Evolutionary conservation across 2,329 filamentous ascomycete genomes (phyloP).

Genomic region (Cladophialophora yegresii): DNA sequence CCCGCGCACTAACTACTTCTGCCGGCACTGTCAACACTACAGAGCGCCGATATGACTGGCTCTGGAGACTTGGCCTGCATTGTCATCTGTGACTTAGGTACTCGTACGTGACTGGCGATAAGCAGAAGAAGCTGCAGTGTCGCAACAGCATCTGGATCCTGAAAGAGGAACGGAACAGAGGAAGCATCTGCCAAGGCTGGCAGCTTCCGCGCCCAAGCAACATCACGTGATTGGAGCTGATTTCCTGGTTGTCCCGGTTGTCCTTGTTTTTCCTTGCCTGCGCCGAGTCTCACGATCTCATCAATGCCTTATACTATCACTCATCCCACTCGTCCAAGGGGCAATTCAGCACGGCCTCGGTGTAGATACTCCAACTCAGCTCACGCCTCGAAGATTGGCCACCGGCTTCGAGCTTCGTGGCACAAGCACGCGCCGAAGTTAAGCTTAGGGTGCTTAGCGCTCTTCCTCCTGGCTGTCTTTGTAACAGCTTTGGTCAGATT

Average conservation of each 20-base stretch:
- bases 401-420: neutral
- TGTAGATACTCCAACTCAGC: neutral
- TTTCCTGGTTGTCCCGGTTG: neutral
- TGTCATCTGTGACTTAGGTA: neutral
- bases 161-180: neutral
- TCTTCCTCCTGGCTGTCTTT: neutral
- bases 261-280: neutral
- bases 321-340: too few relatives aligned
- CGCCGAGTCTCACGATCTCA: neutral
- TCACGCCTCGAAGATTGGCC: neutral
- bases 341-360: neutral
- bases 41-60: neutral
- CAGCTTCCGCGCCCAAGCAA: neutral
- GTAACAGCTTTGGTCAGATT: neutral
- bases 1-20: constrained; percentile 4
- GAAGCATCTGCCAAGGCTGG: constrained; percentile 2
- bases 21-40: too few relatives aligned
- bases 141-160: neutral
- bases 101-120: neutral
- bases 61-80: neutral
- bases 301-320: neutral
- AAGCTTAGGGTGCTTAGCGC: constrained; percentile 4
- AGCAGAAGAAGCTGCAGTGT: neutral
- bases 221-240: neutral
- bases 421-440: constrained; percentile 5